Conservation (phyloP, 306 rosid species). For the Vigna angularis region DNA sequence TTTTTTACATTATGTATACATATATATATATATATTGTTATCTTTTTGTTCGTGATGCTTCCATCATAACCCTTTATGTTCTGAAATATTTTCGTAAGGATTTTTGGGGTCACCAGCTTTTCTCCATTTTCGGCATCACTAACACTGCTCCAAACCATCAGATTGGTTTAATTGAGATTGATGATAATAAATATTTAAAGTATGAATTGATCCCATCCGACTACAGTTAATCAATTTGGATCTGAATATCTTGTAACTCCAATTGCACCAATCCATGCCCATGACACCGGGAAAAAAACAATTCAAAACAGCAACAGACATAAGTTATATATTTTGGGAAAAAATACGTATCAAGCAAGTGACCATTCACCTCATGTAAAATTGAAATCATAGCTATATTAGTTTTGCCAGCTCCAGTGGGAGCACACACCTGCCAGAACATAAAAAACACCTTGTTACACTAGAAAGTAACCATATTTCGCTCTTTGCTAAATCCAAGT, state of each 20-base stretch:
- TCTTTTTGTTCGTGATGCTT: too few species aligned
- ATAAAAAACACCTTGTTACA: slow-evolving; percentile 41
- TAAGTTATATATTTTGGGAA: slow-evolving; percentile 32
- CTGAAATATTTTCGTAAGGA: too few species aligned
- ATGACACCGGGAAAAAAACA: slow-evolving; percentile 30
- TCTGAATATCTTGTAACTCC: background rate
- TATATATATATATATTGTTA: too few species aligned
- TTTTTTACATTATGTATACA: too few species aligned
- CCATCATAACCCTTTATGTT: too few species aligned
- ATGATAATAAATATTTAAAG: background rate
- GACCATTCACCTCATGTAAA: slow-evolving; percentile 83
- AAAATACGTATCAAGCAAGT: slow-evolving; percentile 33
- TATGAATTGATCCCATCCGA: background rate
- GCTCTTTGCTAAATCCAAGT: slow-evolving; percentile 15
- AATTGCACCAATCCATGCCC: background rate
- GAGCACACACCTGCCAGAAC: slow-evolving; percentile 92
- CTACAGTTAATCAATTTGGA: background rate
- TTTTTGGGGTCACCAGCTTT: too few species aligned
- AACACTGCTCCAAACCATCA: background rate
- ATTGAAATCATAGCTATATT: slow-evolving; percentile 97
- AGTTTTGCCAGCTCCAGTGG: slow-evolving; percentile 99
- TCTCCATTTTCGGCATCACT: background rate
- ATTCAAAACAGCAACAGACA: slow-evolving; percentile 11
- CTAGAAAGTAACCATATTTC: slow-evolving; percentile 26
- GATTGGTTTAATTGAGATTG: background rate